Percentiles rank a stretch among this genome's conserved stretches.
phyloP scores from a whole-genome alignment of 257 asterid genomes.

The Rehmannia glutinosa region DNA sequence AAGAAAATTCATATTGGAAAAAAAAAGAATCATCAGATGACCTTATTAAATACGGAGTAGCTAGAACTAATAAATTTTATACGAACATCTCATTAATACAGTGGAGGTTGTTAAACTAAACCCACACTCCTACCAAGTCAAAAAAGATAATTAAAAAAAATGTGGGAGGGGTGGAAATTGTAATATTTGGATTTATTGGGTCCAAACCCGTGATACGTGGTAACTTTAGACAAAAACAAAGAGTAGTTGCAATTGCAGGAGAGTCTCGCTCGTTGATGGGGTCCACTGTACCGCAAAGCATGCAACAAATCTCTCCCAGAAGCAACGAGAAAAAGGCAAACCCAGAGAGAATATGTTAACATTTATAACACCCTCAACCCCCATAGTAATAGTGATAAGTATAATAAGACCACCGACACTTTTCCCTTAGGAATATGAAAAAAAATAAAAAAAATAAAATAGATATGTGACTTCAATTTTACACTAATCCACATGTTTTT shows the following conservation, averaged over 20 bases:
- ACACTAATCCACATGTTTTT: not conserved
- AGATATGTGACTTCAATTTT: not conserved
- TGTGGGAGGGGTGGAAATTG: not conserved
- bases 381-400: not conserved
- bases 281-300: constrained; percentile 25
- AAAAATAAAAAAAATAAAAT: too few relatives aligned
- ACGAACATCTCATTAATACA: not conserved
- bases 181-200: not conserved
- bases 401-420: constrained; percentile 34
- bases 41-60: too few relatives aligned
- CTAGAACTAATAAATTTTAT: constrained; percentile 1
- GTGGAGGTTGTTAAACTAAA: constrained; percentile 14
- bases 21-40: too few relatives aligned
- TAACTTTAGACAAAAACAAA: not conserved
- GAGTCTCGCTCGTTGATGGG: not conserved
- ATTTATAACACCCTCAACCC: not conserved
- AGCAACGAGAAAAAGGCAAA: not conserved
- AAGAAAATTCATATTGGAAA: too few relatives aligned
- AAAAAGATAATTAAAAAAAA: not conserved
- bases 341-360: not conserved
- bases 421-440: not conserved
- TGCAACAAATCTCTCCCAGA: constrained; percentile 38
- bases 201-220: constrained; percentile 25
- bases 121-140: not conserved
- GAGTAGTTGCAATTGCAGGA: not conserved